Evolutionary conservation across 2,329 filamentous ascomycete genomes (phyloP), one percentile per base, ranked within the genome.

Genomic region (Colletotrichum noveboracense): DNA sequence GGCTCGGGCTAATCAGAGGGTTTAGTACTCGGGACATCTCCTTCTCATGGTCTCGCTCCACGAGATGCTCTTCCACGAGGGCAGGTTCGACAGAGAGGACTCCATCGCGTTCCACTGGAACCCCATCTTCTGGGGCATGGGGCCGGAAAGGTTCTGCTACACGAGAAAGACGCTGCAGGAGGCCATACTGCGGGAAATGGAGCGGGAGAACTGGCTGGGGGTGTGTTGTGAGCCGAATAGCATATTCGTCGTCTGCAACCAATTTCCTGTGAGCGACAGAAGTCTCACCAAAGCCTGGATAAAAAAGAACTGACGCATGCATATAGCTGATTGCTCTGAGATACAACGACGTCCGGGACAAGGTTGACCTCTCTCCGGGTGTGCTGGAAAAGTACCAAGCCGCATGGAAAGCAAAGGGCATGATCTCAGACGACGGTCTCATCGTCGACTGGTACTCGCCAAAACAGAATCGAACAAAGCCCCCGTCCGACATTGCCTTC

Each of bases 201-300:
- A 86, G 75, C 66, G 78, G 14, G 82, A 83, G 58, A 78, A 78
- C 0, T 87, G 84, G 84, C 76, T 86, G 3, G 85, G 86, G 0
- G 85, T 85, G 2, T 87, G 85, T 64, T 87, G 85, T 73, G 86
- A 87, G 78, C 86, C 85, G 3, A 87, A 87, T 77, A 78, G 77
- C 5, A 80, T 85, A 9, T 85, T 85, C 71, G 77, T 85, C 6
- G 82, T 85, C 60, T 87, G 85, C 78, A 87, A 87, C 76, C 86
- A 87, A 71, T 87, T 87, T 79, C 85, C 84, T 5, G 84, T 85
- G 85, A 69, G 78, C 82, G 43, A 10, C 75, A 30, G 78, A 9
- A 10, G 4, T 10, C 60, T 38, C n/a, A 6, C 10, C 30, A n/a
- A 36, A 28, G 0, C 2, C 18, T 48, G 43, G 0, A 7, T 13